Evolutionary conservation across 306 rosid genomes (phyloP), one percentile per base, ranked within the genome.

Genomic region (Hippophae rhamnoides): DNA sequence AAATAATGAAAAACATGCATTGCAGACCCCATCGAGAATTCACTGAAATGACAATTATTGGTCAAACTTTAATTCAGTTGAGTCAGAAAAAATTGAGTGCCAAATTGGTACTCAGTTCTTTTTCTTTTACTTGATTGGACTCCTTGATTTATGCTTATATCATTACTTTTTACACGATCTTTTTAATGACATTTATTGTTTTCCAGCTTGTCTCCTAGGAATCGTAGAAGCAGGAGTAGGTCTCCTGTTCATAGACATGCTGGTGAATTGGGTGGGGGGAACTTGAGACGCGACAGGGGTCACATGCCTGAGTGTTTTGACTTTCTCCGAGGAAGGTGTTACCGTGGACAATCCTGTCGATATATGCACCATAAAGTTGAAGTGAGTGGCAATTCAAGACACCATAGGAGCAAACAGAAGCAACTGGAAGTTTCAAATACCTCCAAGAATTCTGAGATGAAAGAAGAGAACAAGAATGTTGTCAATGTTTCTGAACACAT

Each of bases 221-320:
- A 70, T 14, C 85, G 69, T 41, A 81, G 95, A 80, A 86, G 86
- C 76, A 83, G 95, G 82, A 87, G 89, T 67, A 83, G 95, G 79
- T 92, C 96, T 62, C 97, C 97, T 47, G 45, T 63, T 58, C 54
- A 63, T 65, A 83, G 88, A 73, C 95, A 78, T 47, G 67, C 85
- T 42, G 74, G 79, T 64, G 83, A 83, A 65, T 68, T 71, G 54
- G 69, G 63, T 54, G 66, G 74, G 62, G 95, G 74, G 67, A 82
- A 76, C 60, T 57, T 65, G 72, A 83, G 78, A 78, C 74, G 84
- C 69, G 83, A 79, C 57, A 83, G 72, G 78, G 79, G 78, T 53
- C 82, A 69, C 44, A 13, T 61, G 57, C 75, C 78, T 58, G 75
- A 56, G 58, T 92, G 96, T 72, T 85, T 81, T 27, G 79, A 79